Percentiles rank a stretch among this genome's conserved stretches.
phyloP scores from a whole-genome alignment of 805 yeast species.

The Spencermartinsiella europaea region DNA sequence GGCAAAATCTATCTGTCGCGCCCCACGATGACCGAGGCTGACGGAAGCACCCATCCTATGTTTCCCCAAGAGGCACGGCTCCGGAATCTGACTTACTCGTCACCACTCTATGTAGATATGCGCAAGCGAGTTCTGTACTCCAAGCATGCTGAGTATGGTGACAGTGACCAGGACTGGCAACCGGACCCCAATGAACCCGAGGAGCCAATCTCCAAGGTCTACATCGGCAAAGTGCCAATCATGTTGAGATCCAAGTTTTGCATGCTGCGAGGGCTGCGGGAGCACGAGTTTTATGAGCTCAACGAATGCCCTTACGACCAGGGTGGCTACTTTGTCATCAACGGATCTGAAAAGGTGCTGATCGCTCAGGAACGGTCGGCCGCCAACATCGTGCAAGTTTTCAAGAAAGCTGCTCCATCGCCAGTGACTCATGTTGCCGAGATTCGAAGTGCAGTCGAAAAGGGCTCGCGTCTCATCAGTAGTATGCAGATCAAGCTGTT shows the following conservation, averaged over 20 bases:
- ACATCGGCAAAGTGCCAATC: slow-evolving; percentile 95
- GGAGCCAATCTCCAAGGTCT: slow-evolving; percentile 72
- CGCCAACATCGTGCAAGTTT: slow-evolving; percentile 97
- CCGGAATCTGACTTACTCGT: slow-evolving; percentile 91
- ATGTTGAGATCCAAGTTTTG: slow-evolving; percentile 97
- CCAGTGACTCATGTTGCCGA: slow-evolving; percentile 96
- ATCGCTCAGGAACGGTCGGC: slow-evolving; percentile 99
- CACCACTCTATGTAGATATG: slow-evolving; percentile 95
- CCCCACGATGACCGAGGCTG: slow-evolving; percentile 98
- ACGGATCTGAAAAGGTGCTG: slow-evolving; percentile 96
- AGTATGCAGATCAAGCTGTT: slow-evolving; percentile 90
- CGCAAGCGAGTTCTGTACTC: slow-evolving; percentile 81
- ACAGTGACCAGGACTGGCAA: slow-evolving; percentile 52
- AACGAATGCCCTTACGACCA: slow-evolving; percentile 99
- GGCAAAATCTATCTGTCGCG: slow-evolving; percentile 95
- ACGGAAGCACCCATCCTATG: slow-evolving; percentile 98
- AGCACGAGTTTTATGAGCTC: slow-evolving; percentile 88
- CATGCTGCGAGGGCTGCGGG: slow-evolving; percentile 82
- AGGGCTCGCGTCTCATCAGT: slow-evolving; percentile 92
- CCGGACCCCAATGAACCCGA: slow-evolving; percentile 57
- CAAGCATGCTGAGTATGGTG: slow-evolving; percentile 43
- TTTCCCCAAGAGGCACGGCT: slow-evolving; percentile 98
- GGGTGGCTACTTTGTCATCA: slow-evolving; percentile 98
- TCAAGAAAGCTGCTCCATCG: slow-evolving; percentile 95
- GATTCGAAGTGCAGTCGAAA: slow-evolving; percentile 92